A percentile compares a stretch with the other conserved stretches of the same genome.
These are phyloP conservation scores for Claviceps arundinis DNA, from an alignment of 2,329 filamentous ascomycete genomes.

Conservation along the genomic window DNA sequence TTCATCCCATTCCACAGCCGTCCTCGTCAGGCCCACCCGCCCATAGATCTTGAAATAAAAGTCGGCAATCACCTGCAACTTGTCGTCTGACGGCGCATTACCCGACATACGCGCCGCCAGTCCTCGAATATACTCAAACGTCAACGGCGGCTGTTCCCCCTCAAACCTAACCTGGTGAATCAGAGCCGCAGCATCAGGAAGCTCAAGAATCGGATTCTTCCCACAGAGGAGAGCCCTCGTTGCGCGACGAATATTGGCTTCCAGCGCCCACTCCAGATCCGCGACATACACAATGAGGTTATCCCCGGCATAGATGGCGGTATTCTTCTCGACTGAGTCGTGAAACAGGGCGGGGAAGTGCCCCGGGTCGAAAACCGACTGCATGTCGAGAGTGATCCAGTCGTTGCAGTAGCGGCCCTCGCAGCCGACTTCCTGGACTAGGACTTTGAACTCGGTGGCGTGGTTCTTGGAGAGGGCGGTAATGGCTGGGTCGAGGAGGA, in stretches of 20 bases:
- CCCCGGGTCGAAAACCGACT: too few relatives aligned
- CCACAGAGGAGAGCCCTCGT: too few relatives aligned
- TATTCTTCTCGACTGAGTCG: slow-evolving; percentile 12
- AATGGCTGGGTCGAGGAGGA: slow-evolving; percentile 14
- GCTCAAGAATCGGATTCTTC: slow-evolving; percentile 4
- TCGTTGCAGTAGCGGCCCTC: slow-evolving; percentile 3
- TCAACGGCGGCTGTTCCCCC: slow-evolving; percentile 5
- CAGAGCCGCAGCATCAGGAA: slow-evolving; percentile 8
- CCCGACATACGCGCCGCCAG: slow-evolving; percentile 9
- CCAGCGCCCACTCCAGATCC: slow-evolving; percentile 13
- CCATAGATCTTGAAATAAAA: slow-evolving; percentile 8
- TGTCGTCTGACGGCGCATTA: slow-evolving; percentile 5
- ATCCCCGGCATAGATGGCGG: slow-evolving; percentile 10
- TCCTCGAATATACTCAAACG: slow-evolving; percentile 7
- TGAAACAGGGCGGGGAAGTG: slow-evolving; percentile 9
- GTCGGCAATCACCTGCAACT: slow-evolving; percentile 5
- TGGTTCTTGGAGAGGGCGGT: slow-evolving; percentile 10
- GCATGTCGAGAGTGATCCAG: slow-evolving; percentile 11
- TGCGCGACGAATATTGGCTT: slow-evolving; percentile 13
- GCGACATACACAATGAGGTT: slow-evolving; percentile 14
- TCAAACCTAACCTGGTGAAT: slow-evolving; percentile 5
- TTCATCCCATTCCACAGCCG: slow-evolving; percentile 2
- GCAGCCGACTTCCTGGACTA: slow-evolving; percentile 7
- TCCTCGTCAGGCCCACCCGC: slow-evolving; percentile 4
- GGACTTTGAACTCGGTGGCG: slow-evolving; percentile 8